Conservation (phyloP, 2,329 filamentous ascomycete species). For the Cytospora chrysosperma region DNA sequence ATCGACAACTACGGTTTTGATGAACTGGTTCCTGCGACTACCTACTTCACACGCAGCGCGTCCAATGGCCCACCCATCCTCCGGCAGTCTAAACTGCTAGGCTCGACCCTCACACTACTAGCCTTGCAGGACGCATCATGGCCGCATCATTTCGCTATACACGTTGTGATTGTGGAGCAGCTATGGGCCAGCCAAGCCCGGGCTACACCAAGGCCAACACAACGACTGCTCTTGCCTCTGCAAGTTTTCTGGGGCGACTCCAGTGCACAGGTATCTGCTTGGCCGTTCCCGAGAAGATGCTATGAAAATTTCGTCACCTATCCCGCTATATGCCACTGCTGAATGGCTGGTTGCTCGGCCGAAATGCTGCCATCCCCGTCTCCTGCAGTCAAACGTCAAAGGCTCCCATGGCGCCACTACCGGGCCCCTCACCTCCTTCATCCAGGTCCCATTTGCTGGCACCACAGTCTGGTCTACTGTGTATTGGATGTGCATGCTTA, state of each 20-base stretch:
- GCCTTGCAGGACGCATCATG: conserved; percentile 11
- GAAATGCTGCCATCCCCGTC: neutral
- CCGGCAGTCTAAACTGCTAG: neutral
- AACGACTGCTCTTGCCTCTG: neutral
- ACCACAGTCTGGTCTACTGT: conserved; percentile 10
- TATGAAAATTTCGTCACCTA: neutral
- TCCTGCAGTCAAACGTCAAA: neutral
- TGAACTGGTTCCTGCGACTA: neutral
- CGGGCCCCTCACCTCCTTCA: conserved; percentile 3
- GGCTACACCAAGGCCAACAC: neutral
- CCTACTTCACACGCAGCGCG: neutral
- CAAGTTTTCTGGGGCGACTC: neutral
- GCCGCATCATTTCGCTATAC: conserved; percentile 4
- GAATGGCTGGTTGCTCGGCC: conserved; percentile 1
- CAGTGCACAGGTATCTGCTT: neutral
- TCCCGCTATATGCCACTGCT: neutral
- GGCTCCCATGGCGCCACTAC: conserved; percentile 1
- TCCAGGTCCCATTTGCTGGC: conserved; percentile 6
- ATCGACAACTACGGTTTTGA: conserved; percentile 4
- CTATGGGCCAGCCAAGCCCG: conserved; percentile 15
- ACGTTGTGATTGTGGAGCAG: conserved; percentile 16
- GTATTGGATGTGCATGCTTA: conserved; percentile 6
- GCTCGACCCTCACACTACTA: conserved; percentile 10
- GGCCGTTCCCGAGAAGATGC: neutral
- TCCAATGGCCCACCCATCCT: neutral